phyloP scores from a whole-genome alignment of 169 alveolate genomes.

The Cystoisospora suis region DNA sequence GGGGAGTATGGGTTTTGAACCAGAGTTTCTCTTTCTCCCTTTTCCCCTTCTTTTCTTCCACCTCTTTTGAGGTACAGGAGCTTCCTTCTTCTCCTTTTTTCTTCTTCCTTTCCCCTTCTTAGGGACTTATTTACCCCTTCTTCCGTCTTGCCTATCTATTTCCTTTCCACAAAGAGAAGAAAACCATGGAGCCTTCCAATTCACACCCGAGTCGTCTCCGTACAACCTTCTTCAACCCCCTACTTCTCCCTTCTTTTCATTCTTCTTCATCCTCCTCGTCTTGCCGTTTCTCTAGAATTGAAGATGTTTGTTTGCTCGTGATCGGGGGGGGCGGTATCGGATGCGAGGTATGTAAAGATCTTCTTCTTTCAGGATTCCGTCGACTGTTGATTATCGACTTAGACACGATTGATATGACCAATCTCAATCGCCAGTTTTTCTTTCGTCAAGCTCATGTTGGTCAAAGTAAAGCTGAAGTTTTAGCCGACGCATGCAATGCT shows the following conservation, averaged over 20 bases:
- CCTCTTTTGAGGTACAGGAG: too few species aligned
- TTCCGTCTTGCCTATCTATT: not conserved
- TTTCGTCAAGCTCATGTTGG: constrained; percentile 75
- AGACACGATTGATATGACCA: constrained; percentile 96
- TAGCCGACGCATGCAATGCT: constrained; percentile 25
- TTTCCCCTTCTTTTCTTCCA: too few species aligned
- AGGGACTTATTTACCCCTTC: not conserved
- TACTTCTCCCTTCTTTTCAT: not conserved
- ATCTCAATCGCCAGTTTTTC: constrained; percentile 95
- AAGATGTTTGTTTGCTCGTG: constrained; percentile 68
- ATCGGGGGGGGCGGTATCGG: constrained; percentile 99
- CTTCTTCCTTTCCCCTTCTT: not conserved
- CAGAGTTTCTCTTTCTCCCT: too few species aligned
- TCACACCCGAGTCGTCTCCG: constrained; percentile 1
- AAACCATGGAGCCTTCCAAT: not conserved
- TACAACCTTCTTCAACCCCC: not conserved
- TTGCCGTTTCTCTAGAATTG: not conserved
- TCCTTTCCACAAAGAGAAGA: not conserved
- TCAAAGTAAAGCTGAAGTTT: constrained; percentile 41
- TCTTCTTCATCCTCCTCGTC: not conserved
- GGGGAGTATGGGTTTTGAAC: too few species aligned
- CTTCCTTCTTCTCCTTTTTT: too few species aligned
- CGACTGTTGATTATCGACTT: constrained; percentile 94
- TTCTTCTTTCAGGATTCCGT: constrained; percentile 89
- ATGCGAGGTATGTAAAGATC: constrained; percentile 94